Conservation (phyloP, 768 basidiomycete genomes). For the Phanerodontia chrysosporium region DNA sequence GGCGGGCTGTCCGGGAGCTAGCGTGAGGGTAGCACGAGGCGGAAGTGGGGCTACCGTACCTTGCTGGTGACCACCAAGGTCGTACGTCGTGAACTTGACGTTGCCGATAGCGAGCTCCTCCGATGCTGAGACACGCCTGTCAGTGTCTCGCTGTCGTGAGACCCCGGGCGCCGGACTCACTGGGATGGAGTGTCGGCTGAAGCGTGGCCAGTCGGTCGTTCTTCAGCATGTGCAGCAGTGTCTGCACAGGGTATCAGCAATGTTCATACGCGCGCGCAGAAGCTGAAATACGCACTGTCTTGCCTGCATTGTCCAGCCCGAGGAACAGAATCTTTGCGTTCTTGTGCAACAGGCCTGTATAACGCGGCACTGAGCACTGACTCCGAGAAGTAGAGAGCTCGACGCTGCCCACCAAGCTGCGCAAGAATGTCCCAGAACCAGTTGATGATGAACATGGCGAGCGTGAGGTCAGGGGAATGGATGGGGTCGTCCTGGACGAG, state of each 20-base stretch:
- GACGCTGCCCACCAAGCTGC: slow-evolving; percentile 67
- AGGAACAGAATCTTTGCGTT: slow-evolving; percentile 99
- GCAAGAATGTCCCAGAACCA: slow-evolving; percentile 98
- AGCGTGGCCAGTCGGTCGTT: slow-evolving; percentile 96
- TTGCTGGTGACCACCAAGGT: slow-evolving; percentile 96
- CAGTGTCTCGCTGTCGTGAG: background rate
- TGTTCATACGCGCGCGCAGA: background rate
- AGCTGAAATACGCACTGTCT: slow-evolving; percentile 64
- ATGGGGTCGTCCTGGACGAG: background rate
- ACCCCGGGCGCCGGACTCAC: slow-evolving; percentile 40
- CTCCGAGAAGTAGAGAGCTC: background rate
- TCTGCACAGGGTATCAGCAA: slow-evolving; percentile 42
- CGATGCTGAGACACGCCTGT: slow-evolving; percentile 59
- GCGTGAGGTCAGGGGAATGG: slow-evolving; percentile 9
- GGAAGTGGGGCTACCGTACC: slow-evolving; percentile 44
- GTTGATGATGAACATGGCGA: slow-evolving; percentile 80
- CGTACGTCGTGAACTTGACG: slow-evolving; percentile 98
- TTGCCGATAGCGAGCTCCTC: slow-evolving; percentile 99
- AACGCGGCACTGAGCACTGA: background rate
- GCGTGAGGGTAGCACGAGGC: background rate
- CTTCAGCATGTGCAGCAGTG: slow-evolving; percentile 97
- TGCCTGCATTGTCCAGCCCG: slow-evolving; percentile 97
- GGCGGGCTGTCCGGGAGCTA: slow-evolving; percentile 61
- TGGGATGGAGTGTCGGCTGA: slow-evolving; percentile 97
- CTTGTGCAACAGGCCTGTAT: slow-evolving; percentile 84